Base-by-base conservation (phyloP, 352 stramenopile species). In the Phytophthora podocarpi region DNA sequence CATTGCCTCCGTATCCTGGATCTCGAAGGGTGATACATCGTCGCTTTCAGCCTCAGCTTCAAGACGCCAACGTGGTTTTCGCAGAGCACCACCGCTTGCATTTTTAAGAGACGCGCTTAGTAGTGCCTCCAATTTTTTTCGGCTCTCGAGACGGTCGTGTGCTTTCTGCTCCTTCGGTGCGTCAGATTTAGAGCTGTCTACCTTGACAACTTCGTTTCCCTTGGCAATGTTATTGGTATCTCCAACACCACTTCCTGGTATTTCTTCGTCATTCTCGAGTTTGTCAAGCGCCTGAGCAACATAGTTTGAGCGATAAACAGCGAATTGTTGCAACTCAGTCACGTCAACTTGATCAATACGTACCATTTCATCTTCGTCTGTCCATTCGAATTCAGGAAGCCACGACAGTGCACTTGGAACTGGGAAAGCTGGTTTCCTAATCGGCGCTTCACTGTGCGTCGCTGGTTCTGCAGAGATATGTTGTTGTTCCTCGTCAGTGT, bases 361-460 rank as follows among this genome's bases (percentile, higher is more conserved):
- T 42, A 87, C 79, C 48, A 76, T 27, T 66, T 89, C 80, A 43
- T 85, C 75, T 47, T 83, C 64, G 20, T 84, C 73, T 4, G 73
- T 89, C 80, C 80, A 89, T 23, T 75, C 58, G 42, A 90, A 43
- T 32, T 83, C 66, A 9, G 76, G 80, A 8, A 86, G 28, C 39
- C 53, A 70, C 18, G 55, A 50, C 27, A 68, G 13, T 13, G 40
- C 6, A 43, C 30, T 6, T 66, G 57, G n/a, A 37, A 23, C 4
- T 30, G 53, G 20, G 65, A 54, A 50, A 46, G 35, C 31, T 13
- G 23, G 15, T 16, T 42, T 50, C 32, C 35, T 63, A 28, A 6
- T 2, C 13, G 12, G 35, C 18, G 9, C 10, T 49, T 39, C 21
- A 23, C 7, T 51, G 36, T 49, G 18, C 5, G 6, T 12, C 50